Base-by-base conservation (phyloP, 345 rosid genomes). In the Brassica carinata region DNA sequence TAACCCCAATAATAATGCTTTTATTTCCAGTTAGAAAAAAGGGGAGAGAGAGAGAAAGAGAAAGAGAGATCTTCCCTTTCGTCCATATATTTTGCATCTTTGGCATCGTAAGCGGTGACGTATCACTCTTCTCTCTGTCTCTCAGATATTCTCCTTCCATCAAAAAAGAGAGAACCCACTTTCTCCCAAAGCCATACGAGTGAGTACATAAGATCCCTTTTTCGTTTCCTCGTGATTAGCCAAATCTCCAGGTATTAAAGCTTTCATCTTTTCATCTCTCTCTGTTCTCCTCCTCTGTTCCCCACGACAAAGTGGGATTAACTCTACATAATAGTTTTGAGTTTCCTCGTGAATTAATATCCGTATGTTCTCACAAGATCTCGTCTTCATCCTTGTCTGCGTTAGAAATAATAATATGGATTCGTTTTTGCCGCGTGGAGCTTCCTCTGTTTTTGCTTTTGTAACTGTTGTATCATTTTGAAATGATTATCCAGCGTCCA, bases 81-180 rank as follows among this genome's bases (percentile, higher is more conserved):
- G 76, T 79, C 78, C 82, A 58, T 73, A 79, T 73, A 79, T 79
- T 53, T 55, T 79, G 64, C 64, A 79, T 79, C 78, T 67, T 67
- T 3, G 38, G 63, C 64, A 13, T 67, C 69, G 82, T 79, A 79
- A 73, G 74, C 74, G 73, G 82, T 79, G 82, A 79, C 82, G 82
- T 73, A 45, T 79, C 77, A 65, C 45, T 77, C 75, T 61, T 61
- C 48, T 65, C 64, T 75, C 51, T 64, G 2, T 64, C 43, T 57
- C 72, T 79, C 73, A 29, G 17, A 55, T 36, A 72, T 61, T 61
- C 64, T 72, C 55, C 45, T 71, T 71, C 66, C 36, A 34, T 53
- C 66, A 6, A 7, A 18, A 61, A 61, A 10, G 13, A 23, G 64
- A 30, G 13, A 34, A 77, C 51, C 23, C 38, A 69, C 69, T 31